Evolutionary conservation across 345 rosid genomes (phyloP).

Genomic region (Citrus sinensis): DNA sequence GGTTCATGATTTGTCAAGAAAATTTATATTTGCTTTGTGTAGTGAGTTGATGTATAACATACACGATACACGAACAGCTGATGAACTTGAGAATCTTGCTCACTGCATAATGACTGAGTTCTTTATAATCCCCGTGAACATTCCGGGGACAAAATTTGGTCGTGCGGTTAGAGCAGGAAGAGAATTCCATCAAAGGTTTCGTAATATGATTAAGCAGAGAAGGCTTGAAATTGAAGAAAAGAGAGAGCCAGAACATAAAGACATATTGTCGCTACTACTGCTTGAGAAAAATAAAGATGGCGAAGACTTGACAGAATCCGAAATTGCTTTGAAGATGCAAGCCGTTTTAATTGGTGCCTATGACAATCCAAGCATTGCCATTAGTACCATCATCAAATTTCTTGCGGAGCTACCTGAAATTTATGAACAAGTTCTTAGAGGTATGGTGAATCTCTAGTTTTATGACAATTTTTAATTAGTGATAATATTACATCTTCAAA

Average conservation of each 20-base stretch:
- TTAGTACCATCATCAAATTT: constrained; percentile 4
- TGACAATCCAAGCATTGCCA: constrained; percentile 19
- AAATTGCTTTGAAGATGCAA: background rate
- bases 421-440: constrained; percentile 10
- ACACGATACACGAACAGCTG: background rate
- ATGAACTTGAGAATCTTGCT: background rate
- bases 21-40: background rate
- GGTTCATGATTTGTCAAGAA: background rate
- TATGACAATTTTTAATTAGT: background rate
- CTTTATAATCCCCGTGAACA: constrained; percentile 8
- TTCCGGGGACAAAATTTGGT: constrained; percentile 13
- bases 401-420: constrained; percentile 16
- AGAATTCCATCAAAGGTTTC: background rate
- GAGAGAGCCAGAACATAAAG: background rate
- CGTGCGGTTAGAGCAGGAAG: constrained; percentile 3
- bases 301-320: background rate
- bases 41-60: background rate
- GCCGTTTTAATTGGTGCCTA: background rate
- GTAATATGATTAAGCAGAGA: background rate
- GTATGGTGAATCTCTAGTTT: background rate
- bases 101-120: background rate
- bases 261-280: constrained; percentile 5
- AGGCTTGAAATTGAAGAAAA: background rate
- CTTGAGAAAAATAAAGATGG: constrained; percentile 9
- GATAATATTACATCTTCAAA: no score